These are phyloP conservation scores for Desmodesmus armatus DNA, from an alignment of 139 green algal genomes.

Conservation along the genomic window DNA sequence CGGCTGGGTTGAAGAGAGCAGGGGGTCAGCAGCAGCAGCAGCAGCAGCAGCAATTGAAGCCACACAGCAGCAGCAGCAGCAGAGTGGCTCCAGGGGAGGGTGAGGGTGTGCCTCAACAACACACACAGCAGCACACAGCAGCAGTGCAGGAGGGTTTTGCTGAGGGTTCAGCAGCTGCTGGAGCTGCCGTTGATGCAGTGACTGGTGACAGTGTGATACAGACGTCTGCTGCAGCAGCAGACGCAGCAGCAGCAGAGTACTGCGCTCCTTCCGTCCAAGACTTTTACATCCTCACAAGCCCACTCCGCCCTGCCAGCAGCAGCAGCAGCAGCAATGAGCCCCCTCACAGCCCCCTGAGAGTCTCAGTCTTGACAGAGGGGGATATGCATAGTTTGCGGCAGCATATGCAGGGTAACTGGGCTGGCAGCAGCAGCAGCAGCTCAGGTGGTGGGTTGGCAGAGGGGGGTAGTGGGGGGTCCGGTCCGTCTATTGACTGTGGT, in stretches of 20 bases:
- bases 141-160: no score
- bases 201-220: neutral
- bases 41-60: no score
- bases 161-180: slow-evolving; percentile 18
- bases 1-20: no score
- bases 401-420: neutral
- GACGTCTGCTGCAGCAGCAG: neutral
- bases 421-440: neutral
- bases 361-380: neutral
- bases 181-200: neutral
- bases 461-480: neutral
- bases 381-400: slow-evolving; percentile 1
- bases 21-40: no score
- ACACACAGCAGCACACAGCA: no score
- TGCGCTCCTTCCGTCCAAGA: no score
- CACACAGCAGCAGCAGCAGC: no score
- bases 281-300: slow-evolving; percentile 3
- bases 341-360: neutral
- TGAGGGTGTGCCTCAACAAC: no score
- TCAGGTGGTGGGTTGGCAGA: neutral
- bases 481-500: neutral
- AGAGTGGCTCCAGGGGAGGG: no score
- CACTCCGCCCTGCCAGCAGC: neutral
- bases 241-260: neutral
- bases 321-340: neutral